Evolutionary conservation across 1,284 basidiomycete genomes (phyloP), one percentile per base, ranked within the genome.

Genomic region (Ustilago nuda): DNA sequence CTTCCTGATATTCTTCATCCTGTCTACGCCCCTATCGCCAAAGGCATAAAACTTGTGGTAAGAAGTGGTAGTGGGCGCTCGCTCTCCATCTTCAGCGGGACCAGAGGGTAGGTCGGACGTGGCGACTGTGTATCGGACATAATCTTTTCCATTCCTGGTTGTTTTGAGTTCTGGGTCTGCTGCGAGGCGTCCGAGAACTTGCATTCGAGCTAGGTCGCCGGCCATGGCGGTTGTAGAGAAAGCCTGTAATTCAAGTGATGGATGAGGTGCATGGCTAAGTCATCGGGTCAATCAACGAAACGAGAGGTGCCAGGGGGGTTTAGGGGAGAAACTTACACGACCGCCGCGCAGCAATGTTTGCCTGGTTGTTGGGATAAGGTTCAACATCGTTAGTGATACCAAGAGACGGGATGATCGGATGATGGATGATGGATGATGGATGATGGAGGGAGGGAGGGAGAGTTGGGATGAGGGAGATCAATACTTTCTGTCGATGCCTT

Each of bases 141-240:
- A 85, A 61, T 84, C 82, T 70, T 85, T 85, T 64, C 84, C 84
- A 30, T 70, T 76, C 61, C 78, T 77, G 61, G 81, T 84, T 23
- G 72, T 59, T 56, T 82, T 77, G 56, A 81, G 52, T 66, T 84
- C 82, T 6, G 84, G 84, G 50, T 82, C 76, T 8, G 81, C 79
- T 7, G 79, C 78, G 15, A 85, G 79, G 39, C 84, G 81, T 19
- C 84, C 84, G 4, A 85, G 65, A 8, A 85, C 75, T 54, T 80
- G 79, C 76, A 85, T 83, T 23, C 83, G 81, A 2, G 84, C 78
- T 4, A 85, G 50, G 48, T 84, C 74, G 43, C 51, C 36, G 52
- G 67, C 57, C 39, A 63, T 46, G 4, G 82, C 69, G 0, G 81
- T 73, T 36, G 82, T 82, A 8, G 82, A 82, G 61, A 85, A 78